Evolutionary conservation across 129 eudicot genomes (phyloP), one percentile per base, ranked within the genome.

Genomic region (Kitagawia praeruptora): DNA sequence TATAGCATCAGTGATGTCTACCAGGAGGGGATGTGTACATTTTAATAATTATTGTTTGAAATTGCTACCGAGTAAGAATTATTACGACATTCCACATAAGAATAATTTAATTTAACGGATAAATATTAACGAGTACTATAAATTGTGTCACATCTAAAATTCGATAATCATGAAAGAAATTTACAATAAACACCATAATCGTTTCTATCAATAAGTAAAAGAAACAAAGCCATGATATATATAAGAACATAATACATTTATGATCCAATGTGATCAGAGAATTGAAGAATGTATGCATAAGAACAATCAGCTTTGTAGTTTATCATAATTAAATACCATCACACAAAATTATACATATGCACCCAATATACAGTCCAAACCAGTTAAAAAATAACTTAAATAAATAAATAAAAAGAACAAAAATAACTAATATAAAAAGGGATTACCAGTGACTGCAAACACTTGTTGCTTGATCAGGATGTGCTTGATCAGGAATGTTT

Each of bases 401-500:
- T 46, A 46, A 8, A 46, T 46, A 14, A 13, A 14, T 14, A 13
- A 3, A 48, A 63, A 25, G 1, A 10, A 10, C 11, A 25, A 11
- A n/a, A 7, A 34, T n/a, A 61, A 54, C 9, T 19, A 56, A 21
- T 15, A 27, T 9, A 2, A 31, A 31, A 31, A 27, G 37, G 28
- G 5, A 28, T 31, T 67, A 67, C 73, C 73, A 67, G 21, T 67
- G 42, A 67, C 23, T 67, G 73, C 73, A 67, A 67, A 34, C 18
- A 15, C 73, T 67, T 67, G 73, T 31, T 67, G 42, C 19, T 21
- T 67, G 73, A 28, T 67, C 93, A 63, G 85, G 49, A 82, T n/a
- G n/a, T 67, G 42, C 19, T 21, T 67, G 73, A 28, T 67, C 93
- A 63, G 85, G 49, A 82, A 71, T 80, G 69, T 80, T 76, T 49